These are phyloP conservation scores for Magnolia kwangsiensis DNA, from an alignment of 164 flowering plant genomes.

Conservation along the genomic window DNA sequence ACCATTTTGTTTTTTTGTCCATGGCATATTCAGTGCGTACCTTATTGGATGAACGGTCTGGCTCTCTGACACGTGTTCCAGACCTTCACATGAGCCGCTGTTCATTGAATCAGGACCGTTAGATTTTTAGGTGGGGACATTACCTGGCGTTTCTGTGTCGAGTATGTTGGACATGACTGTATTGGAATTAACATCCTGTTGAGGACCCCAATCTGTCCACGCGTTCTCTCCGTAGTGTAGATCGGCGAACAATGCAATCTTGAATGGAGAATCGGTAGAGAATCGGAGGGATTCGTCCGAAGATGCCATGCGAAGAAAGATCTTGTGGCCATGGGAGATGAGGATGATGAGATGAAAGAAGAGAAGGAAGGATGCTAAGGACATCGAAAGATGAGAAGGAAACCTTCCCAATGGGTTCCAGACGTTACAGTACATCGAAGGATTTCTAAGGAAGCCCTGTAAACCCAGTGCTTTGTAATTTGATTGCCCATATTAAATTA, in stretches of 20 bases:
- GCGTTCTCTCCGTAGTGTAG: conserved; percentile 82
- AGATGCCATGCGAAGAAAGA: no score
- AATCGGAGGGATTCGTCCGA: no score
- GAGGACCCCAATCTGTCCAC: conserved; percentile 91
- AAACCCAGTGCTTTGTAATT: no score
- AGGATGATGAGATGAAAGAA: no score
- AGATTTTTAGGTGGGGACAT: not conserved
- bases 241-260: conserved; percentile 77
- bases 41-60: no score
- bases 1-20: not conserved
- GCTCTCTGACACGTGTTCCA: no score
- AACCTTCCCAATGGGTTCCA: no score
- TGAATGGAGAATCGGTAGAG: conserved; percentile 36
- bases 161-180: conserved; percentile 67
- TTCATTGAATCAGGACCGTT: not conserved
- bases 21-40: not conserved
- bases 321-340: no score
- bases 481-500: not conserved
- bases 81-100: not conserved
- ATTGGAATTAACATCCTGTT: conserved; percentile 57
- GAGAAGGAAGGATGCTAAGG: no score
- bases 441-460: no score
- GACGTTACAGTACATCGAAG: no score
- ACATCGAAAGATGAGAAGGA: no score
- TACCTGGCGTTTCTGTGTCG: conserved; percentile 68